These are phyloP conservation scores for Adansonia digitata DNA, from an alignment of 345 rosid species.

Conservation along the genomic window DNA sequence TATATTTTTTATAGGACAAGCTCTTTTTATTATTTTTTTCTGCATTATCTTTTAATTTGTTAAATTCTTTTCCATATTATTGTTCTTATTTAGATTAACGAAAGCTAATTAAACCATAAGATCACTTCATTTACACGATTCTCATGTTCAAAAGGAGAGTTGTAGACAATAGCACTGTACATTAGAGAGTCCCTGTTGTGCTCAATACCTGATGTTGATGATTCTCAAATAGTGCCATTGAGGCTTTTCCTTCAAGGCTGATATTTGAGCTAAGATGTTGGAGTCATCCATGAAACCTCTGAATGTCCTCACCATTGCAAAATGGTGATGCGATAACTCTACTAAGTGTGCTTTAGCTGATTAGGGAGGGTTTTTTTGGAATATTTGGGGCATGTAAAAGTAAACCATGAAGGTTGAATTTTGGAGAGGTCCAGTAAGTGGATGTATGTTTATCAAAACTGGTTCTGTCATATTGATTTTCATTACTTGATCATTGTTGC, in stretches of 20 bases:
- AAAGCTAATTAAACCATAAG: conserved; percentile 11
- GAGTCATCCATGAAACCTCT: conserved; percentile 20
- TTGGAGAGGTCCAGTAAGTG: background rate
- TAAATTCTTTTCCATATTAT: background rate
- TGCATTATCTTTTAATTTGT: background rate
- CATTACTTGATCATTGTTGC: conserved; percentile 22
- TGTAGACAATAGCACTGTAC: conserved; percentile 26
- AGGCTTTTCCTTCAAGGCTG: conserved; percentile 20
- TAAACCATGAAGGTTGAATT: conserved; percentile 17
- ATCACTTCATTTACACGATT: conserved; percentile 26
- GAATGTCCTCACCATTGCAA: conserved; percentile 25
- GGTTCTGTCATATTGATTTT: conserved; percentile 28
- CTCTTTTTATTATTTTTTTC: too few relatives aligned
- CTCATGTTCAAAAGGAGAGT: conserved; percentile 17
- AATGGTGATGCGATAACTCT: conserved; percentile 11
- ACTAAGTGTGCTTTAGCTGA: conserved; percentile 3
- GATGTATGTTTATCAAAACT: conserved; percentile 19
- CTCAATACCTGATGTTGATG: background rate
- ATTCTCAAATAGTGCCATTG: background rate
- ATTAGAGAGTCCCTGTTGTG: background rate
- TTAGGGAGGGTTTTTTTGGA: conserved; percentile 10
- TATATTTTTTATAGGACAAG: too few relatives aligned
- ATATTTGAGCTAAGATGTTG: conserved; percentile 7
- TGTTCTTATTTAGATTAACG: background rate
- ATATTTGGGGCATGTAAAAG: conserved; percentile 21